phyloP scores from a whole-genome alignment of 140 eudicot species.

The Stevia rebaudiana region DNA sequence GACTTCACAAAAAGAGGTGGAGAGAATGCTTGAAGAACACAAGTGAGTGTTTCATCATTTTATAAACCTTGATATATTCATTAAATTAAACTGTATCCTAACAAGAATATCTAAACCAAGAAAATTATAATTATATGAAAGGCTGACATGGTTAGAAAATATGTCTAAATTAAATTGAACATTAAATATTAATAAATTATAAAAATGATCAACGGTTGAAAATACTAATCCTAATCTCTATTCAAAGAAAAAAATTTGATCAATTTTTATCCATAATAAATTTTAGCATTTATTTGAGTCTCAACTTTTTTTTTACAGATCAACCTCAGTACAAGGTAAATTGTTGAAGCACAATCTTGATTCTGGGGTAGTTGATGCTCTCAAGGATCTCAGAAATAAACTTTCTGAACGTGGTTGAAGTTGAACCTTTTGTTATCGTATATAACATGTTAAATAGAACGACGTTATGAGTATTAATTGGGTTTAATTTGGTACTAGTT shows the following conservation, averaged over 20 bases:
- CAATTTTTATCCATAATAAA: background rate
- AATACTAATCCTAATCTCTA: background rate
- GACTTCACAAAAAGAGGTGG: slow-evolving; percentile 72
- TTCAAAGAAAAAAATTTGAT: too few relatives aligned
- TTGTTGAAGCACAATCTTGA: slow-evolving; percentile 78
- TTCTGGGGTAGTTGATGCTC: slow-evolving; percentile 74
- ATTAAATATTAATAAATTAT: background rate
- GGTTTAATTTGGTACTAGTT: background rate
- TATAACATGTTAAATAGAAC: background rate
- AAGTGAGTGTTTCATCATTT: slow-evolving; percentile 38
- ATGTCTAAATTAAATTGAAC: background rate
- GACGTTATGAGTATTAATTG: background rate
- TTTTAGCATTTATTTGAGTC: background rate
- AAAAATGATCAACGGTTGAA: background rate
- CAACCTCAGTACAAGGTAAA: slow-evolving; percentile 67
- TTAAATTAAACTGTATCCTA: background rate
- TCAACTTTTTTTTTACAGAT: slow-evolving; percentile 24
- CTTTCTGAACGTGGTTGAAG: slow-evolving; percentile 34
- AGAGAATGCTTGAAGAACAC: slow-evolving; percentile 54
- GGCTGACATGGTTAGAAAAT: background rate
- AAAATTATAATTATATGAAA: too few relatives aligned
- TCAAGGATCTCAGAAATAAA: slow-evolving; percentile 75
- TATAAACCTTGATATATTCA: background rate
- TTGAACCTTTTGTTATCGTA: background rate
- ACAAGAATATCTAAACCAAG: background rate